These are phyloP conservation scores for Ophiocordyceps robertsii DNA, from an alignment of 2,329 filamentous ascomycete genomes.

Conservation along the genomic window DNA sequence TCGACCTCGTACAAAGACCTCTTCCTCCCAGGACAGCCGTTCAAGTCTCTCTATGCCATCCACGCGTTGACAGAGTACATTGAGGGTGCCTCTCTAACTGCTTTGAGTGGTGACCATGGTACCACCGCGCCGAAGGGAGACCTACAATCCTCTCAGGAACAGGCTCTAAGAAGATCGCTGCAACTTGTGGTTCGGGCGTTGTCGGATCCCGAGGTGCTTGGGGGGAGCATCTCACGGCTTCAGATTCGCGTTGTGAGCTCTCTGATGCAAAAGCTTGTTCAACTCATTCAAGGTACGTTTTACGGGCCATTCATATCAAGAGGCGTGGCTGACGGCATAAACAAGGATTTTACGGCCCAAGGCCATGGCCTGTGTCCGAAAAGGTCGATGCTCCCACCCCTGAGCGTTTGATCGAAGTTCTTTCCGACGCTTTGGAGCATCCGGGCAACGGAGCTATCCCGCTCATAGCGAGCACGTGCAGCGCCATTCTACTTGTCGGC, in stretches of 20 bases:
- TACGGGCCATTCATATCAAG: not conserved
- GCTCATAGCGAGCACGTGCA: constrained; percentile 13
- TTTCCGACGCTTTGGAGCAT: constrained; percentile 10
- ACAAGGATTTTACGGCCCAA: not conserved
- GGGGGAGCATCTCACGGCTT: constrained; percentile 13
- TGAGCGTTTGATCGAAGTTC: constrained; percentile 10
- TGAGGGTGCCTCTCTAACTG: constrained; percentile 22
- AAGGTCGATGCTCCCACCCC: constrained; percentile 16
- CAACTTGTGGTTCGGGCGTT: constrained; percentile 46
- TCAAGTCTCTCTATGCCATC: constrained; percentile 60
- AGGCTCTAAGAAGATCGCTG: constrained; percentile 26
- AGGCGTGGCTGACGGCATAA: not conserved
- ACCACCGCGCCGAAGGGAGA: not conserved
- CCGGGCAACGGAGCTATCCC: constrained; percentile 11
- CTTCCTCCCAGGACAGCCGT: constrained; percentile 57
- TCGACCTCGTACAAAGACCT: constrained; percentile 42
- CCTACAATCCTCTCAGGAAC: constrained; percentile 1
- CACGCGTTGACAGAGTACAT: constrained; percentile 53
- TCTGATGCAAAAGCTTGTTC: constrained; percentile 15
- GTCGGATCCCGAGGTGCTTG: constrained; percentile 39
- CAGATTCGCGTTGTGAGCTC: constrained; percentile 13
- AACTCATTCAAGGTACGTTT: constrained; percentile 13
- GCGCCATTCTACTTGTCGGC: constrained; percentile 16
- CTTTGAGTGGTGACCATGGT: not conserved
- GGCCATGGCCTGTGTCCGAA: not conserved